Evolutionary conservation across 257 asterid species (phyloP), one percentile per base, ranked within the genome.

Genomic region (Plantago elongata): DNA sequence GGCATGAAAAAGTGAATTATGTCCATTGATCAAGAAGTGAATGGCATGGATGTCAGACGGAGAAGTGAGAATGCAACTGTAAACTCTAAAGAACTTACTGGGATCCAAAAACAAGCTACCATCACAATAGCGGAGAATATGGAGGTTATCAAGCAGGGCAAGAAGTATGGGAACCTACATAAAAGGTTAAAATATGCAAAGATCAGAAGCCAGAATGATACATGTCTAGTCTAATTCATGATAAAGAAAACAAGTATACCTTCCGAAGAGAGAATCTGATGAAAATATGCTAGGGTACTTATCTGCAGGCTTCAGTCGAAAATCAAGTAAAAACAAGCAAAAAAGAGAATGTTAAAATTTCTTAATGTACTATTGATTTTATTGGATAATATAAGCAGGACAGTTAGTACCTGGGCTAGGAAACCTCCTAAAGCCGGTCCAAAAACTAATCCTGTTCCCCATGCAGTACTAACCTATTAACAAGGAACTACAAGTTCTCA

Each of bases 391-490:
- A 34, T 34, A 34, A 34, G 40, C 5, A 34, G 40, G 8, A 34
- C 40, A 34, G 40, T 34, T 34, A 29, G 57, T 72, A 89, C 96
- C 96, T 89, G 90, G 55, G 97, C 95, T 56, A 89, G 94, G 72
- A 49, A 89, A 45, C 97, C 97, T 52, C 97, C 95, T 45, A 89
- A 48, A 60, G 95, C 94, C 58, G 97, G 97, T 62, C 97, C 97
- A 14, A 89, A 81, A 48, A 89, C 77, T 68, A 89, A 74, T 54
- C 94, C 97, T 51, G 82, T 69, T 48, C 94, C 97, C 95, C 95
- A 89, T 51, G 97, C 79, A 56, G 95, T 89, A 69, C 86, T 80
- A 62, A 87, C 91, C 97, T 89, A 49, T 44, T 17, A 52, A 73
- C 40, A 34, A 9, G 57, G 13, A 18, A 17, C 17, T 22, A 29